Base-by-base conservation (phyloP, 352 stramenopile genomes). In the Globisporangium iwayamae region DNA sequence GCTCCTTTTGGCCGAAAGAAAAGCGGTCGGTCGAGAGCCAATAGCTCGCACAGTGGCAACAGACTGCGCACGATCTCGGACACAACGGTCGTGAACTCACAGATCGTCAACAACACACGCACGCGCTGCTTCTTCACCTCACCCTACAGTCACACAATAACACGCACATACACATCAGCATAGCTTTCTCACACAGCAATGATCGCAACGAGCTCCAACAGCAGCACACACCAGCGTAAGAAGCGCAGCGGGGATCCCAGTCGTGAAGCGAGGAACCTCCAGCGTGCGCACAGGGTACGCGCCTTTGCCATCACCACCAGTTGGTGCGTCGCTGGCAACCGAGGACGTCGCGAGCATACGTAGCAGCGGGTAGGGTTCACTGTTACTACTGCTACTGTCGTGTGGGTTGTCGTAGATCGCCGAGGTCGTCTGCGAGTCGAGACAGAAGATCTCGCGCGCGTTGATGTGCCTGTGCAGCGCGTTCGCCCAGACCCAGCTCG, bases 201-300 rank as follows among this genome's bases (percentile, higher is more conserved):
- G 45, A 46, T 3, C 48, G 20, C 25, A 18, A 30, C 54, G 1
- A 7, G 16, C 18, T 11, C n/a, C 18, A 56, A 46, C 22, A 57
- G 34, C 34, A 54, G 25, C 28, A 51, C 70, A 30, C 71, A 90
- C 81, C 60, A 86, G 72, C 28, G 82, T 89, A 47, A 91, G 69
- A 7, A 89, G 60, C 11, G 76, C 82, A 0, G 82, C 82, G 2
- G 82, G 66, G 9, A 89, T 56, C 13, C 82, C 80, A 5, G 69
- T 66, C 4, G 82, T 63, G 62, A 89, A 89, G 54, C 81, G 82
- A 8, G 82, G 82, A 2, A 81, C 75, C 65, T 85, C 74, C 8
- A 91, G 73, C 30, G 70, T 60, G 20, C 68, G 74, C 63, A 87
- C 72, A 1, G 74, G 68, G 4, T 66, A 70, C 10, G 68, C 60